These are phyloP conservation scores for Albugo candida DNA, from an alignment of 352 stramenopile species.

Conservation along the genomic window DNA sequence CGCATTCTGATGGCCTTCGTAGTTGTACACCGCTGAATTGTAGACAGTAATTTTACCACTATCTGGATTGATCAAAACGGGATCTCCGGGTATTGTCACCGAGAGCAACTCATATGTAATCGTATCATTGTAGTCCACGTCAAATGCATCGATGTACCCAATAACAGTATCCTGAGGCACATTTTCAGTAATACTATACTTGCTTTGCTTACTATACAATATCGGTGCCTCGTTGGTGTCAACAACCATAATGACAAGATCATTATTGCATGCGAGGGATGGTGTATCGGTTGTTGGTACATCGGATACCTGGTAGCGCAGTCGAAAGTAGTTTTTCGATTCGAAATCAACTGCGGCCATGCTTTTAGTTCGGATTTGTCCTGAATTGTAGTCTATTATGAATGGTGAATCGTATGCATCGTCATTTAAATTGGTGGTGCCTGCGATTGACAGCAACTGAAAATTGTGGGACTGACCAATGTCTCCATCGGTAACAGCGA, in stretches of 20 bases:
- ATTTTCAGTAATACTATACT: conserved; percentile 13
- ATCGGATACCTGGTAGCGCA: conserved; percentile 31
- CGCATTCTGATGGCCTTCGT: conserved; percentile 1
- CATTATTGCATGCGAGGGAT: conserved; percentile 21
- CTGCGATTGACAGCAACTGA: conserved; percentile 11
- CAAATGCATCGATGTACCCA: conserved; percentile 7
- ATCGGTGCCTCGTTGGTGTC: conserved; percentile 28
- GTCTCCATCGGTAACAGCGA: conserved; percentile 19
- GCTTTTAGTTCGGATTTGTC: conserved; percentile 14
- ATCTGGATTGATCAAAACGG: background rate
- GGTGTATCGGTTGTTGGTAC: conserved; percentile 11
- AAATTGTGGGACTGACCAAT: conserved; percentile 22
- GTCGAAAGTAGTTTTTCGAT: conserved; percentile 13
- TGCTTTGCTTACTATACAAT: conserved; percentile 3
- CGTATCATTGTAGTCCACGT: conserved; percentile 12
- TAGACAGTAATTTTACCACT: conserved; percentile 7
- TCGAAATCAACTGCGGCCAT: conserved; percentile 23
- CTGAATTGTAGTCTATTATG: conserved; percentile 13
- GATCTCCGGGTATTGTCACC: conserved; percentile 3
- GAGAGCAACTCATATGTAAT: conserved; percentile 9
- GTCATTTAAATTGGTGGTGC: background rate
- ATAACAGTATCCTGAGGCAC: background rate
- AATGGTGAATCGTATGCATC: conserved; percentile 3
- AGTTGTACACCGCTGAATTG: conserved; percentile 6
- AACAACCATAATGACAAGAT: conserved; percentile 22